phyloP scores from a whole-genome alignment of 2,329 filamentous ascomycete genomes.

The Aspergillus sclerotialis region DNA sequence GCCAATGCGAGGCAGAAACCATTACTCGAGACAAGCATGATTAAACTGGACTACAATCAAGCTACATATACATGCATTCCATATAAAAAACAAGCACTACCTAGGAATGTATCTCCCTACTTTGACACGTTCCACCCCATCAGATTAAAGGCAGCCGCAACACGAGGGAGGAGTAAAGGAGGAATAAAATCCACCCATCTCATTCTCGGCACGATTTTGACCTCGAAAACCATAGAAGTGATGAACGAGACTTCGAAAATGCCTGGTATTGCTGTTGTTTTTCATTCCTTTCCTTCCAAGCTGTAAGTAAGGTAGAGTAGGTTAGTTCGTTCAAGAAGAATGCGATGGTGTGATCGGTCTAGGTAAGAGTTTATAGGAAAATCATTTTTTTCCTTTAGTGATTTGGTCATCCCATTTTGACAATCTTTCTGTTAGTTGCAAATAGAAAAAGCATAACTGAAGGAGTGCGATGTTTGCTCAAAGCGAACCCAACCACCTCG shows the following conservation, averaged over 20 bases:
- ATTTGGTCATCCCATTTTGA: too few relatives aligned
- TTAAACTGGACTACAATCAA: too few relatives aligned
- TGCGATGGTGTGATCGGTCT: too few relatives aligned
- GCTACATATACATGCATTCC: too few relatives aligned
- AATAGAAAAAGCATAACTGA: too few relatives aligned
- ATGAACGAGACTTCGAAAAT: constrained; percentile 41
- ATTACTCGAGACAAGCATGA: too few relatives aligned
- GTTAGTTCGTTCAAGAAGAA: too few relatives aligned
- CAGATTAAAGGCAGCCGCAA: constrained; percentile 31
- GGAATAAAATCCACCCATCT: constrained; percentile 18
- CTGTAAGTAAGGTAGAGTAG: too few relatives aligned
- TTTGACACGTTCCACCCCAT: constrained; percentile 38
- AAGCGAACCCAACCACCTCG: constrained; percentile 39
- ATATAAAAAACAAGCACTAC: too few relatives aligned
- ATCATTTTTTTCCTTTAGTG: constrained; percentile 9
- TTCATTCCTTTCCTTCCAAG: not conserved
- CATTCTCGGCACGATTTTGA: constrained; percentile 39
- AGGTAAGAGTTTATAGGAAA: constrained; percentile 1
- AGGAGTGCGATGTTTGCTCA: constrained; percentile 38
- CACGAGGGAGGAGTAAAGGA: constrained; percentile 32
- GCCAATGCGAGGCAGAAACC: too few relatives aligned
- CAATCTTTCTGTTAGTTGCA: too few relatives aligned
- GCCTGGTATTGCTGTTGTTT: constrained; percentile 16
- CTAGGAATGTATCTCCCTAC: constrained; percentile 38
- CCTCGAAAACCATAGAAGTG: constrained; percentile 37